Evolutionary conservation across 306 rosid species (phyloP), one percentile per base, ranked within the genome.

Genomic region (Dalbergia cultrata): DNA sequence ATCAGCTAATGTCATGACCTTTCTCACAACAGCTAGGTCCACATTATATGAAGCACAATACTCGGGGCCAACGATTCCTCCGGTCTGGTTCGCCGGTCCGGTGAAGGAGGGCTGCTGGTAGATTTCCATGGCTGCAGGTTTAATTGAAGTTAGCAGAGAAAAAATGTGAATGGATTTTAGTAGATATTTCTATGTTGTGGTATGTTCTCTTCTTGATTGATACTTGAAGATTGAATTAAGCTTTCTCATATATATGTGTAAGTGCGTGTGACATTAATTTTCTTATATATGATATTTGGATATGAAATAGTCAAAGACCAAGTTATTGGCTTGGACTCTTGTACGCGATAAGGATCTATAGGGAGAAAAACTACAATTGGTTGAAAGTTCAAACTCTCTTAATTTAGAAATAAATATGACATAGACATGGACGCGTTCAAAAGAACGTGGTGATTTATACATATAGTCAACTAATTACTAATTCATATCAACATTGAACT

Each of bases 1-100:
- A 69, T 80, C 87, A 14, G 79, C 21, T 7, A 87, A 18, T 53
- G 87, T 80, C 54, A 74, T 35, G 9, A 84, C 83, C 43, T 92
- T 88, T 64, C 74, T 66, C 33, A 83, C 85, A 17, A 90, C 63
- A 8, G 64, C 66, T 14, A 92, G 85, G 39, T 90, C 90, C 0
- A 88, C 75, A 1, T 81, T 81, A 64, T 86, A 54, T 1, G 90
- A 72, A 41, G 73, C 72, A 65, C 89, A 87, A 69, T 76, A 90
- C n/a, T 87, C 85, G 52, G 91, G 72, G 50, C 85, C 49, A n/a
- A 90, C 66, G 67, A 92, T 75, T n/a, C 78, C 41, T 6, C 78
- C 41, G 8, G n/a, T n/a, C n/a, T n/a, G n/a, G n/a, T n/a, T n/a
- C n/a, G n/a, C n/a, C n/a, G n/a, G n/a, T n/a, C n/a, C n/a, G n/a